Evolutionary conservation across 2,329 filamentous ascomycete genomes (phyloP).

Genomic region (Leptoxyphium fumago): DNA sequence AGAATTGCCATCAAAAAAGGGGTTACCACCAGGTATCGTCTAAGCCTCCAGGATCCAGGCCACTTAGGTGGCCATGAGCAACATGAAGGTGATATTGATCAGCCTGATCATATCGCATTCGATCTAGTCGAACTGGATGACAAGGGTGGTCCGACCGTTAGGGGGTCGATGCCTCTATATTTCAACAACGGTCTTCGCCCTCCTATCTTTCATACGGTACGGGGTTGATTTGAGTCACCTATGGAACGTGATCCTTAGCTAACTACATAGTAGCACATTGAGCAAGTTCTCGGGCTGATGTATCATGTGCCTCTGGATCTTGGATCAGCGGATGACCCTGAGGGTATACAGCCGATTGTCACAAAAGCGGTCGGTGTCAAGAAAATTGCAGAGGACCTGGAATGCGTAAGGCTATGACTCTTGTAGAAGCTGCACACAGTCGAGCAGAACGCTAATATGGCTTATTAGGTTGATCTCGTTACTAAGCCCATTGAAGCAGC

Average conservation of each 20-base stretch:
- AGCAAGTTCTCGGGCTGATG: slow-evolving; percentile 31
- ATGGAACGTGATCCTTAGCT: neutral
- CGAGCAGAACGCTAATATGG: slow-evolving; percentile 1
- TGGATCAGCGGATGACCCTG: slow-evolving; percentile 21
- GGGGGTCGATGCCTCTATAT: neutral
- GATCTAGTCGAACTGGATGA: slow-evolving; percentile 4
- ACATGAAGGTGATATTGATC: slow-evolving; percentile 1
- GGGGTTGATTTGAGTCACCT: neutral
- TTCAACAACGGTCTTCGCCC: slow-evolving; percentile 12
- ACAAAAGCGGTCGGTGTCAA: slow-evolving; percentile 26
- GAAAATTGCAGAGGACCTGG: slow-evolving; percentile 32
- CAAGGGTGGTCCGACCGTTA: neutral
- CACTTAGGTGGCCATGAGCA: slow-evolving; percentile 3
- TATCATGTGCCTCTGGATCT: slow-evolving; percentile 30
- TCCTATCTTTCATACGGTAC: slow-evolving; percentile 13
- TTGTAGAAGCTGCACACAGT: neutral
- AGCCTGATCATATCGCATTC: slow-evolving; percentile 4
- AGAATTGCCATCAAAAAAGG: slow-evolving; percentile 15
- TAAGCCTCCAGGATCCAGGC: slow-evolving; percentile 10
- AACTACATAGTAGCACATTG: slow-evolving; percentile 1
- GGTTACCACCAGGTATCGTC: slow-evolving; percentile 8
- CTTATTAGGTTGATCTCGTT: slow-evolving; percentile 20
- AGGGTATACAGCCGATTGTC: slow-evolving; percentile 25
- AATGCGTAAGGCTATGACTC: slow-evolving; percentile 21
- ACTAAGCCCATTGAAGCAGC: slow-evolving; percentile 32